Base-by-base conservation (phyloP, 805 yeast genomes). In the Nematodospora valgi region DNA sequence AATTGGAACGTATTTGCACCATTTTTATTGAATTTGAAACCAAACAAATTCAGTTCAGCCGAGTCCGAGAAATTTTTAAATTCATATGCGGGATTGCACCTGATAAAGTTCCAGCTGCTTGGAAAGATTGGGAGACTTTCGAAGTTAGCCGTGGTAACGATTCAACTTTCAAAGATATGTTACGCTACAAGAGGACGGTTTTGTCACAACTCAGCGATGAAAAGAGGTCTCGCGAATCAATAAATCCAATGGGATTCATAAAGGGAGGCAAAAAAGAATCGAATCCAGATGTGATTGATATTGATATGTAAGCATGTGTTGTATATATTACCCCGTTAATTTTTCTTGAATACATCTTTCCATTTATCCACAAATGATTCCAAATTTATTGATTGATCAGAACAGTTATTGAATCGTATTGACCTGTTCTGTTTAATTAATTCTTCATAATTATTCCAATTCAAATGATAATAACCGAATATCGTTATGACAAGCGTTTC, bases 141-240 rank as follows among this genome's bases (percentile, higher is more conserved):
- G 98, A 89, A 52, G 53, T 84, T 22, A 66, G 72, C 10, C 46
- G 75, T 53, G 98, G 98, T 4, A 62, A 72, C 39, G 93, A 84
- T 48, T 70, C 68, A 3, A 74, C 83, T 0, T 87, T 74, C 54
- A 86, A 83, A 47, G 82, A 79, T 14, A 81, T 88, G 89, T 54
- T 86, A 16, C 60, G 80, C 30, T 62, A 65, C 41, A 82, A 79
- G 51, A 68, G 86, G 43, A 50, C 59, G 11, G 56, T 22, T 11
- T 12, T 22, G 11, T 11, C 66, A 18, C 15, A 22, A 16, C 6
- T 23, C 4, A 20, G 23, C 14, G 43, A 21, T 33, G 22, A 20
- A 5, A n/a, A 20, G 8, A n/a, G 9, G 4, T 12, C 12, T 12
- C 13, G 17, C n/a, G 15, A 14, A 16, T 21, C 12, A 6, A 20